These are phyloP conservation scores for Corymbia maculata DNA, from an alignment of 345 rosid genomes.

Conservation along the genomic window DNA sequence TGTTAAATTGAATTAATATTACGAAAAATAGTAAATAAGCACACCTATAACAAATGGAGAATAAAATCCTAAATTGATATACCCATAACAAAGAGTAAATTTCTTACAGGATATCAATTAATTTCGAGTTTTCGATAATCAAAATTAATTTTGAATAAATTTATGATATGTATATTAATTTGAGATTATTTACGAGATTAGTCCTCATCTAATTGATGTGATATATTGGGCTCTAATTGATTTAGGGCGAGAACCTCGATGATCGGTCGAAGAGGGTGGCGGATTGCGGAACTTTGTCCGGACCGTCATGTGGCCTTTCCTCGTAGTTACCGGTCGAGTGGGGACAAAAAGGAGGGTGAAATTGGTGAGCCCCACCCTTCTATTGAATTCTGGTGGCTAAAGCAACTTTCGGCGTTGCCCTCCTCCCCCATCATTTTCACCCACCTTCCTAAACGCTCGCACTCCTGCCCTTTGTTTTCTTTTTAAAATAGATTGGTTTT, in stretches of 20 bases:
- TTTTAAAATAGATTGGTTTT: too few relatives aligned
- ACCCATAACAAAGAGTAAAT: too few relatives aligned
- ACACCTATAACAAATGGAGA: accelerated
- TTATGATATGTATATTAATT: accelerated
- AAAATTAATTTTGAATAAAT: too few relatives aligned
- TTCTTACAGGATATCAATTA: accelerated
- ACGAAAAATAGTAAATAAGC: accelerated
- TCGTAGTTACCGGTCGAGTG: neutral
- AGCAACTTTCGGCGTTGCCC: neutral
- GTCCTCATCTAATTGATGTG: neutral
- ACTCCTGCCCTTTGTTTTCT: too few relatives aligned
- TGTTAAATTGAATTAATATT: too few relatives aligned
- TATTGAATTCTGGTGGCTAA: neutral
- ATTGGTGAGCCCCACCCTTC: neutral
- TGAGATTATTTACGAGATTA: too few relatives aligned
- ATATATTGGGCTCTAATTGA: too few relatives aligned
- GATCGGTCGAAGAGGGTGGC: too few relatives aligned
- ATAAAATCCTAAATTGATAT: too few relatives aligned
- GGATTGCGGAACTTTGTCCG: neutral
- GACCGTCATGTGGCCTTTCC: neutral
- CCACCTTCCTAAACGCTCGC: neutral
- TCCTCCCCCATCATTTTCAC: neutral
- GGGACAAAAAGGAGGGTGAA: neutral
- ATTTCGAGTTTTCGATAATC: accelerated
- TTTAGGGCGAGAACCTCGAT: too few relatives aligned